These are phyloP conservation scores for Trichoderma arundinaceum DNA, from an alignment of 2,329 filamentous ascomycete genomes.

Conservation along the genomic window DNA sequence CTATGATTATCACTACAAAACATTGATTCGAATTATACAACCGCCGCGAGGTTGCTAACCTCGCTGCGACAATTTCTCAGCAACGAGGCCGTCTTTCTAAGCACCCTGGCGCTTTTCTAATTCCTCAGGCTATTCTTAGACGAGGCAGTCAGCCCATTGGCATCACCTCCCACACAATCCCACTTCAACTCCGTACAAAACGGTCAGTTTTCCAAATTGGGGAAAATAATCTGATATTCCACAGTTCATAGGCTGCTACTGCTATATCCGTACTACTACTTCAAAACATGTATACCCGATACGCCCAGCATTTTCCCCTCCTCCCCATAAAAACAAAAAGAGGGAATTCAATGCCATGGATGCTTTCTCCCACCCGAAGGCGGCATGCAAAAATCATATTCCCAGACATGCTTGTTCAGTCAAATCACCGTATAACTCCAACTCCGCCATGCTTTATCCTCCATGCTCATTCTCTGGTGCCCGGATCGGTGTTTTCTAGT, in stretches of 20 bases:
- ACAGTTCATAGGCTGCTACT: too few species aligned
- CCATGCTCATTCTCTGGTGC: constrained; percentile 6
- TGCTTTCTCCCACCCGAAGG: neutral
- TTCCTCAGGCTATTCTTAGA: too few species aligned
- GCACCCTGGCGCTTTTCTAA: too few species aligned
- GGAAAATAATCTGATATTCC: neutral
- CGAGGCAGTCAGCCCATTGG: too few species aligned
- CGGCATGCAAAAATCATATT: neutral
- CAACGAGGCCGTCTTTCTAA: too few species aligned
- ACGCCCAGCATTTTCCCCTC: neutral
- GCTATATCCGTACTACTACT: neutral
- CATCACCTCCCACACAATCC: too few species aligned
- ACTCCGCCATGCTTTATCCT: constrained; percentile 22
- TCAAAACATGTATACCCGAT: constrained; percentile 1
- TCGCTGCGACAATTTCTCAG: too few species aligned
- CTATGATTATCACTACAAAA: too few species aligned
- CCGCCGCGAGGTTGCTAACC: too few species aligned
- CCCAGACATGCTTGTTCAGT: neutral
- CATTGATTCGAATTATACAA: too few species aligned
- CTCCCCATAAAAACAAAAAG: neutral
- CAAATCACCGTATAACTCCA: neutral
- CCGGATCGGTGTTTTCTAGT: constrained; percentile 11
- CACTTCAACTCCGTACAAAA: too few species aligned
- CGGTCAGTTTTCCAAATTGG: too few species aligned
- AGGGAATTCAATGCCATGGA: constrained; percentile 5